Conservation (phyloP, 164 flowering plant species). For the Houttuynia cordata region DNA sequence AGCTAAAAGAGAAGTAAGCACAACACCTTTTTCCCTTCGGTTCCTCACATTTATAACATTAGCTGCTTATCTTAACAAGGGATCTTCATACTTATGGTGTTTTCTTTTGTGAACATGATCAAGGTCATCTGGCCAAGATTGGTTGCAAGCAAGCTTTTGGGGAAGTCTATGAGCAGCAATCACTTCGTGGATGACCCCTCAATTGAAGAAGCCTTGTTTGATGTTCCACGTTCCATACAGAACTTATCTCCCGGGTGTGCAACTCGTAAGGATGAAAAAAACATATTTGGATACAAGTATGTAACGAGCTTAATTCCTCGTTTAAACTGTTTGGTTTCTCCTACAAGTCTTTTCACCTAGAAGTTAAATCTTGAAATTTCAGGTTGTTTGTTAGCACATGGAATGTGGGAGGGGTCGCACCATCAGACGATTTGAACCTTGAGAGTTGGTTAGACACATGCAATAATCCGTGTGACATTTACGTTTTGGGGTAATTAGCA, state of each 20-base stretch:
- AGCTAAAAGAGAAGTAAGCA: not conserved
- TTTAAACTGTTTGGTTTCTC: not conserved
- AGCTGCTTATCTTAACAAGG: too few species aligned
- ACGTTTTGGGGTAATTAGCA: conserved; percentile 16
- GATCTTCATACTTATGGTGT: too few species aligned
- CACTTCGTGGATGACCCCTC: conserved; percentile 25
- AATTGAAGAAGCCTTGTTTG: not conserved
- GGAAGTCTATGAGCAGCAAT: conserved; percentile 36
- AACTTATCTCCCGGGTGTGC: conserved; percentile 1
- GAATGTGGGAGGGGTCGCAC: conserved; percentile 20
- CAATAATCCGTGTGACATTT: conserved; percentile 13
- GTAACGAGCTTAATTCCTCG: not conserved
- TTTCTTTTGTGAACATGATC: too few species aligned
- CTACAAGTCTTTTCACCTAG: not conserved
- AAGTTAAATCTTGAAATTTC: too few species aligned
- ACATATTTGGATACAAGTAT: conserved; percentile 32
- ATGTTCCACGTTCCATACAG: conserved; percentile 5
- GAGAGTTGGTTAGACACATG: conserved; percentile 10
- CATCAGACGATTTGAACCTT: conserved; percentile 12
- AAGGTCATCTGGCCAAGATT: conserved; percentile 63
- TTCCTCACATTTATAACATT: too few species aligned
- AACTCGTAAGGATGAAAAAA: conserved; percentile 9
- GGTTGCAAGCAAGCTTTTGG: conserved; percentile 40
- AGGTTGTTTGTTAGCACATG: conserved; percentile 27
- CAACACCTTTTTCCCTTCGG: too few species aligned